phyloP scores from a whole-genome alignment of 2,329 filamentous ascomycete species.

The Dactylellina drechsleri region DNA sequence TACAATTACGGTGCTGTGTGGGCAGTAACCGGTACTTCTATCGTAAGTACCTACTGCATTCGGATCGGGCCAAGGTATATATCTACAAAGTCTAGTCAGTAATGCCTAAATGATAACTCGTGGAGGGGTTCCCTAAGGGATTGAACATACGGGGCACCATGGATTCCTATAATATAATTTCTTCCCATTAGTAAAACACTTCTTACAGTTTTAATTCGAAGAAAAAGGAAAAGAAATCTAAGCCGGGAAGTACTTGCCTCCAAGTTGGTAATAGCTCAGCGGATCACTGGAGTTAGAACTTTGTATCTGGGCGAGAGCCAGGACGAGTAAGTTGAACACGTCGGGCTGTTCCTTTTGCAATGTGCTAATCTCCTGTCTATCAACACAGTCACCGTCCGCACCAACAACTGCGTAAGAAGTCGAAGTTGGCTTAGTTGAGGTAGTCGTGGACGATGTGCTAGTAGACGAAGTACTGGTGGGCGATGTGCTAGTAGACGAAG shows the following conservation, averaged over 20 bases:
- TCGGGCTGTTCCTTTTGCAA: conserved; percentile 18
- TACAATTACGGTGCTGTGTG: no score
- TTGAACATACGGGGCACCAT: background rate
- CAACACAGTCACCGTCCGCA: conserved; percentile 7
- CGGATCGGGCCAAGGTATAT: no score
- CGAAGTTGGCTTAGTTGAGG: conserved; percentile 6
- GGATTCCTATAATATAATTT: conserved; percentile 1
- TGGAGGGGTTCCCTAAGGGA: background rate
- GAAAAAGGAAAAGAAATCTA: background rate
- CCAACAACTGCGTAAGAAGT: conserved; percentile 13
- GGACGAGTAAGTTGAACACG: conserved; percentile 24
- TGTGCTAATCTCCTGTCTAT: conserved; percentile 17
- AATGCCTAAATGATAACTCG: background rate
- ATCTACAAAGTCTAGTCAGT: no score
- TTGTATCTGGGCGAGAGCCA: conserved; percentile 12
- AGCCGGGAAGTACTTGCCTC: background rate
- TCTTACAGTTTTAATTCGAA: no score
- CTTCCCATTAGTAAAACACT: background rate
- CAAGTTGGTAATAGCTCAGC: conserved; percentile 23
- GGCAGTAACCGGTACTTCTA: no score
- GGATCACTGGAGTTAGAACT: background rate
- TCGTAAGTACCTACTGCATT: no score
- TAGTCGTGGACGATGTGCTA: background rate
- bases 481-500: background rate
- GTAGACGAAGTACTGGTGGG: background rate